Evolutionary conservation across 345 rosid genomes (phyloP).

Genomic region (Pistacia integerrima): DNA sequence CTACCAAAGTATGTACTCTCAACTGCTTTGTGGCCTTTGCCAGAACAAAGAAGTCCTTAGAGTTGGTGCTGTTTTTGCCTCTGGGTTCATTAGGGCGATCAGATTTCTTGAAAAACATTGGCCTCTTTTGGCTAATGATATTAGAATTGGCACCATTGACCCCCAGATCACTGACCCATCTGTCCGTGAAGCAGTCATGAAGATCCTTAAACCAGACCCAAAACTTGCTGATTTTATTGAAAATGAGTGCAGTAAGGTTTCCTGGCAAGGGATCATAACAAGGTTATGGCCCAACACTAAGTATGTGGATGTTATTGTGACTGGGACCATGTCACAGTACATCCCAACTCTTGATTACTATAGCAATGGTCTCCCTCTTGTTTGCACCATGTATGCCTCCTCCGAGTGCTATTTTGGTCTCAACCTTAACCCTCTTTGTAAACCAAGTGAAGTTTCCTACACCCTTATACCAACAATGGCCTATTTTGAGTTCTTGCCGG

Average conservation of each 20-base stretch:
- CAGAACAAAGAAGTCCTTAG: constrained; percentile 67
- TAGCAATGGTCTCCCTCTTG: constrained; percentile 84
- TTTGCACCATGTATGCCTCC: constrained; percentile 97
- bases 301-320: constrained; percentile 95
- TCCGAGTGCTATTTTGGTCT: constrained; percentile 96
- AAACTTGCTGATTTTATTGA: constrained; percentile 61
- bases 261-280: constrained; percentile 81
- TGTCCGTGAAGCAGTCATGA: constrained; percentile 56
- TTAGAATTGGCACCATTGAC: constrained; percentile 52
- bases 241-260: constrained; percentile 51
- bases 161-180: constrained; percentile 57
- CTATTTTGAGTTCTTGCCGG: constrained; percentile 90
- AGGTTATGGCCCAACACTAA: constrained; percentile 78
- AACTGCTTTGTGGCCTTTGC: constrained; percentile 74
- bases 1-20: constrained; percentile 83
- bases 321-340: constrained; percentile 98
- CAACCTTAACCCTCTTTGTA: constrained; percentile 78
- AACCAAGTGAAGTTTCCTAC: constrained; percentile 87
- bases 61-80: constrained; percentile 84
- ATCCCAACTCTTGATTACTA: constrained; percentile 92
- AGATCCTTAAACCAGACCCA: constrained; percentile 65
- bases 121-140: constrained; percentile 48
- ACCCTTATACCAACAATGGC: constrained; percentile 93
- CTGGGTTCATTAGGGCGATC: constrained; percentile 81
- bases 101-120: constrained; percentile 74